Conservation (phyloP, 2,329 filamentous ascomycete species). For the Fusarium compactum region DNA sequence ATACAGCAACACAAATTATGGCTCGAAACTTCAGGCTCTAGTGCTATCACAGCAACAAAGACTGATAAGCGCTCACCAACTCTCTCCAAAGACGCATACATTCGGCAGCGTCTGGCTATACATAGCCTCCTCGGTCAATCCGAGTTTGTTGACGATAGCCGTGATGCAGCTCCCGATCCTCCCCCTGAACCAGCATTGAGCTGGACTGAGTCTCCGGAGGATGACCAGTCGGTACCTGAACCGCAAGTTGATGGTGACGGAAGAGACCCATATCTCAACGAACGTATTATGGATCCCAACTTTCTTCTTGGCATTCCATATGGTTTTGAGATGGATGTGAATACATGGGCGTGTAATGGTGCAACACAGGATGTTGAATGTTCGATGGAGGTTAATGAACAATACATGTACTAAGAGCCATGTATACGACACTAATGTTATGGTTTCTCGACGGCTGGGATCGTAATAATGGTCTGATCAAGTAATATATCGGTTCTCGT, state of each 20-base stretch:
- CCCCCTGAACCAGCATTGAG: conserved; percentile 33
- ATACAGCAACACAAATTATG: conserved; percentile 44
- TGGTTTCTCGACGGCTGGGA: no score
- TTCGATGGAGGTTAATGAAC: conserved; percentile 40
- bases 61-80: conserved; percentile 24
- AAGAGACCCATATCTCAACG: conserved; percentile 23
- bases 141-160: conserved; percentile 56
- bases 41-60: conserved; percentile 29
- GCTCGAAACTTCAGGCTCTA: conserved; percentile 43
- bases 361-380: conserved; percentile 32
- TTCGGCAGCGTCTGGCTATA: conserved; percentile 52
- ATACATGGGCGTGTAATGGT: conserved; percentile 38
- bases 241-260: conserved; percentile 22
- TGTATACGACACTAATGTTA: not conserved
- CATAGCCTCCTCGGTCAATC: conserved; percentile 56
- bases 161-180: conserved; percentile 47
- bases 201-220: conserved; percentile 43
- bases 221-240: conserved; percentile 33
- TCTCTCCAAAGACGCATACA: conserved; percentile 42
- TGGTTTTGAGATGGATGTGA: conserved; percentile 36
- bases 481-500: no score
- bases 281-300: conserved; percentile 35
- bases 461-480: no score
- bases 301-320: conserved; percentile 43
- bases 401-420: conserved; percentile 42